Evolutionary conservation across 1,139 yeast genomes (phyloP).

Genomic region (Yamadazyma aaseri): DNA sequence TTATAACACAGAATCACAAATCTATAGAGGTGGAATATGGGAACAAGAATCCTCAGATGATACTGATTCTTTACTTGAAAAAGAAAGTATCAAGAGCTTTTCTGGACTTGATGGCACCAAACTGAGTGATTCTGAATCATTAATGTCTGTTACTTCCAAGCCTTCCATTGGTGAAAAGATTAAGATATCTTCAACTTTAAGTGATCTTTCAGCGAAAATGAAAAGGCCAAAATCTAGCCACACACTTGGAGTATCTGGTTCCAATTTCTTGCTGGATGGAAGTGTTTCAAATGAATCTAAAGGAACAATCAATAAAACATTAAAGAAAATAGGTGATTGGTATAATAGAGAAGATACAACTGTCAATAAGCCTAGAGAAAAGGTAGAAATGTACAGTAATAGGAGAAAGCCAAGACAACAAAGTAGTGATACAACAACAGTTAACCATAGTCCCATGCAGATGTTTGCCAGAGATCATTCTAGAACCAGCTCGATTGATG

Average conservation of each 20-base stretch:
- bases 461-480: constrained; percentile 17
- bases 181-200: constrained; percentile 27
- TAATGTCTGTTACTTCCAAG: constrained; percentile 1
- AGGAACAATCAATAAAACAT: constrained; percentile 13
- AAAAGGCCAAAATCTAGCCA: constrained; percentile 29
- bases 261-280: constrained; percentile 30
- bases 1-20: constrained; percentile 59
- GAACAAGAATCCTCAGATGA: constrained; percentile 30
- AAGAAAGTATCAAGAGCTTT: not conserved
- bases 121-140: constrained; percentile 1
- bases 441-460: constrained; percentile 10
- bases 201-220: constrained; percentile 35
- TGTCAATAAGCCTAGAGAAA: constrained; percentile 5
- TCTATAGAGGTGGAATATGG: constrained; percentile 95
- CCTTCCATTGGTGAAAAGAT: constrained; percentile 5
- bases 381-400: constrained; percentile 56
- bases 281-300: constrained; percentile 10
- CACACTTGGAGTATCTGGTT: constrained; percentile 26
- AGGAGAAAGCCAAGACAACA: constrained; percentile 42
- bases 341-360: constrained; percentile 26
- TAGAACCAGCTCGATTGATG: constrained; percentile 10
- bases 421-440: constrained; percentile 12
- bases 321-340: constrained; percentile 70
- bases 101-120: not conserved
- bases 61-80: constrained; percentile 4